Conservation (phyloP, 2,329 filamentous ascomycete species). For the Mollisia scopiformis region DNA sequence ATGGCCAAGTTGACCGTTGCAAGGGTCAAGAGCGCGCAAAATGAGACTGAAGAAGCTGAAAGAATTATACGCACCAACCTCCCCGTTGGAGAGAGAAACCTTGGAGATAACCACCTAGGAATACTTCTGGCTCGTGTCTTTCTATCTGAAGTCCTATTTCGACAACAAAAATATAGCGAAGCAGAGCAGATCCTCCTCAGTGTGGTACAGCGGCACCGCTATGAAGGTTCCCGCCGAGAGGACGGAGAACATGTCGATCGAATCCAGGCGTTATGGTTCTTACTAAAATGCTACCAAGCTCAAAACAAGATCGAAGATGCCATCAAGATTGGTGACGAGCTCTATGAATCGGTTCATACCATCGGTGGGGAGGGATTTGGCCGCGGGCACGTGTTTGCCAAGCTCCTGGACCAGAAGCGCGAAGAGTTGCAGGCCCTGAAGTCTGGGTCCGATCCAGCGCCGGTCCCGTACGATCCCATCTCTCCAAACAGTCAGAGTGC, state of each 20-base stretch:
- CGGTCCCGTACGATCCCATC: too few species aligned
- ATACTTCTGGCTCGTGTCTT: constrained; percentile 10
- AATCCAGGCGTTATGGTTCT: background rate
- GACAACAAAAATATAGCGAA: background rate
- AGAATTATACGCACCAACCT: constrained; percentile 20
- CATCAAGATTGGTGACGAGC: background rate
- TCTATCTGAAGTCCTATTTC: background rate
- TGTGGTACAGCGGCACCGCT: background rate
- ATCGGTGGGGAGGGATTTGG: background rate
- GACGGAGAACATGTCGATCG: background rate
- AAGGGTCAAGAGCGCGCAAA: constrained; percentile 27
- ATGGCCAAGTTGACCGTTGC: constrained; percentile 33
- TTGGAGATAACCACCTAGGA: constrained; percentile 27
- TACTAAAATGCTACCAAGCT: background rate
- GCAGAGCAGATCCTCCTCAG: background rate
- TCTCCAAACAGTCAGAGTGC: too few species aligned
- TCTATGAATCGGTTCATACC: background rate
- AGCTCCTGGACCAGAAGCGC: background rate
- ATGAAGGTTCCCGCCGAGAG: background rate
- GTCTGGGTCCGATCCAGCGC: too few species aligned
- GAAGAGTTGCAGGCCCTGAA: too few species aligned
- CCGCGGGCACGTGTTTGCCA: background rate
- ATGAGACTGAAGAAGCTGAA: constrained; percentile 27
- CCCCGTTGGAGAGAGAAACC: constrained; percentile 26
- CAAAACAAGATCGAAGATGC: background rate